phyloP scores from a whole-genome alignment of 768 basidiomycete species.

The Boletus rex-veris region DNA sequence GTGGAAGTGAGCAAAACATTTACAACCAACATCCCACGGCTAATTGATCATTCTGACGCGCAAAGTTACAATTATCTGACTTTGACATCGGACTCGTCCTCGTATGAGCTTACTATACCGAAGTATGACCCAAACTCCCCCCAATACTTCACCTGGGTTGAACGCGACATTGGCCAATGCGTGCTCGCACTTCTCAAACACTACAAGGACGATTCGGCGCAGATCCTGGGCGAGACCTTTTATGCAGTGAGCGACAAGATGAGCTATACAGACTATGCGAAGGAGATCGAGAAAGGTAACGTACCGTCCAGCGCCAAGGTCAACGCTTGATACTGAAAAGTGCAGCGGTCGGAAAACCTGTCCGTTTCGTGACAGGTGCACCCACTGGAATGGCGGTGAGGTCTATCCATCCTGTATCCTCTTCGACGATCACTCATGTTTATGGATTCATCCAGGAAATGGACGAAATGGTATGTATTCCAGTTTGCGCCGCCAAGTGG shows the following conservation, averaged over 20 bases:
- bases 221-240: constrained; percentile 22
- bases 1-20: constrained; percentile 14
- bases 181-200: constrained; percentile 22
- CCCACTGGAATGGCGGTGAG: constrained; percentile 19
- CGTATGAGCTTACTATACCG: constrained; percentile 20
- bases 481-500: neutral
- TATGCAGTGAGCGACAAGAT: constrained; percentile 25
- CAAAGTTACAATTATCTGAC: neutral
- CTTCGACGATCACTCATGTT: neutral
- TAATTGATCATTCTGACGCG: neutral
- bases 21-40: neutral
- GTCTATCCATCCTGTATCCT: neutral
- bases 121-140: constrained; percentile 16
- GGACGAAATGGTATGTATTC: constrained; percentile 24
- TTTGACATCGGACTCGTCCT: constrained; percentile 4
- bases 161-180: constrained; percentile 23
- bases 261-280: constrained; percentile 14
- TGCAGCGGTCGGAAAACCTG: constrained; percentile 26
- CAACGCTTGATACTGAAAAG: neutral
- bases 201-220: constrained; percentile 18
- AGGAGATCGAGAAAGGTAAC: constrained; percentile 17
- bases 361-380: constrained; percentile 20
- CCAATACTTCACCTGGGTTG: constrained; percentile 23
- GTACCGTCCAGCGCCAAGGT: neutral
- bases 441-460: constrained; percentile 9